Evolutionary conservation across 2,329 filamentous ascomycete species (phyloP).

Genomic region (Hypomyces perniciosus): DNA sequence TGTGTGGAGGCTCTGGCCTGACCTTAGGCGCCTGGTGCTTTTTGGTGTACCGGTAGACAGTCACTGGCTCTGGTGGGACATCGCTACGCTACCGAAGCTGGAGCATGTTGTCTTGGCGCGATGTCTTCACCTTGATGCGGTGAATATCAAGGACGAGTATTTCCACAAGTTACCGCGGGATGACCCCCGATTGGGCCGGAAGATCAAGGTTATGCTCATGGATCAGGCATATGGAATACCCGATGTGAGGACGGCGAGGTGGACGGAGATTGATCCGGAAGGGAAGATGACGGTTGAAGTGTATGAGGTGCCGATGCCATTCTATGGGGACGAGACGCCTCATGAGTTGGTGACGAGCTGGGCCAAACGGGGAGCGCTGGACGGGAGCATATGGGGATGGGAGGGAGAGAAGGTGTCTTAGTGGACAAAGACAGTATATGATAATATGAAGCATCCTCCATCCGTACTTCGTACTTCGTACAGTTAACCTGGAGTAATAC

Average conservation of each 20-base stretch:
- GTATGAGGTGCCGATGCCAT: constrained; percentile 34
- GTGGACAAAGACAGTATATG: constrained; percentile 6
- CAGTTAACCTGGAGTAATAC: too few species aligned
- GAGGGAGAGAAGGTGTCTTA: constrained; percentile 16
- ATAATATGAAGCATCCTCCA: too few species aligned
- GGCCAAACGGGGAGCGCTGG: constrained; percentile 34
- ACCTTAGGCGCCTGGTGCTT: constrained; percentile 36
- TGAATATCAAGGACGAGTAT: constrained; percentile 37
- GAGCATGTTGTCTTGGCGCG: constrained; percentile 38
- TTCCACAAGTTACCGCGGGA: constrained; percentile 28
- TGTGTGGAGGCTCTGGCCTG: constrained; percentile 39
- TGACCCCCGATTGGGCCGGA: constrained; percentile 20
- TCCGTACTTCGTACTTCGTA: too few species aligned
- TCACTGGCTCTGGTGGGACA: constrained; percentile 33
- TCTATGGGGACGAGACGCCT: constrained; percentile 32
- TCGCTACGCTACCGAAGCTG: constrained; percentile 32
- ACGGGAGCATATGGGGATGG: constrained; percentile 36
- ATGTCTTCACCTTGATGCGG: constrained; percentile 25
- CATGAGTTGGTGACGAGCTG: constrained; percentile 34
- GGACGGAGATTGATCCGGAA: constrained; percentile 31
- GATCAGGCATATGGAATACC: constrained; percentile 22
- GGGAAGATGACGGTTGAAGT: constrained; percentile 33
- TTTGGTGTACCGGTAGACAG: constrained; percentile 34
- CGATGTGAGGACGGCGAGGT: constrained; percentile 22
- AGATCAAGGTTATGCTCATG: constrained; percentile 28